A percentile compares a stretch with the other conserved stretches of the same genome.
These are phyloP conservation scores for Eucalyptus marginata DNA, from an alignment of 345 rosid species.

Conservation along the genomic window DNA sequence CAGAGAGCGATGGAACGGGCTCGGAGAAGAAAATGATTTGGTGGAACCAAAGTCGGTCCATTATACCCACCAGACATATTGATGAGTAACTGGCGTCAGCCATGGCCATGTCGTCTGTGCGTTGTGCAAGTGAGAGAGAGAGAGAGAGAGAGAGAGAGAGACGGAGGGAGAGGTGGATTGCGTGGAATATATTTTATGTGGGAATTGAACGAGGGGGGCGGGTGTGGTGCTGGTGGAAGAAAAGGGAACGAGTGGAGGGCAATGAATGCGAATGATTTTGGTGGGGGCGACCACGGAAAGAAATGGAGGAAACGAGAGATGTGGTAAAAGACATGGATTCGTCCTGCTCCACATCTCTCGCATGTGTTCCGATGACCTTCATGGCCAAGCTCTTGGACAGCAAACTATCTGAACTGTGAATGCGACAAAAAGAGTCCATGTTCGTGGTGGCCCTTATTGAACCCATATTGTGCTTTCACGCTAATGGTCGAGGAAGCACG, in stretches of 20 bases:
- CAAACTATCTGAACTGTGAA: background rate
- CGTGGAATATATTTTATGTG: background rate
- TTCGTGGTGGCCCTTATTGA: background rate
- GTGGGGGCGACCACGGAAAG: slow-evolving; percentile 8
- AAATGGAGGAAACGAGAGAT: slow-evolving; percentile 19
- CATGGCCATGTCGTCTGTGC: slow-evolving; percentile 24
- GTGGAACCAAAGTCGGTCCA: slow-evolving; percentile 68
- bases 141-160: background rate
- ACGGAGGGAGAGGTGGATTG: background rate
- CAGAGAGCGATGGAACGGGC: background rate
- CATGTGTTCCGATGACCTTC: background rate
- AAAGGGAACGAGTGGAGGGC: background rate
- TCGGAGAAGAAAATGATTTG: slow-evolving; percentile 23
- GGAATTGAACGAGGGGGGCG: background rate
- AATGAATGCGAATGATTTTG: background rate
- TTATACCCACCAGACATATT: slow-evolving; percentile 15
- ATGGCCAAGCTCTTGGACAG: background rate
- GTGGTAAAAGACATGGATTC: slow-evolving; percentile 34
- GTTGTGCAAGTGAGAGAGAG: background rate
- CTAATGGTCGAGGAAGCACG: background rate
- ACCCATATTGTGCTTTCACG: background rate
- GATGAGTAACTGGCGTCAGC: slow-evolving; percentile 8
- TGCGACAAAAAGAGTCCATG: background rate
- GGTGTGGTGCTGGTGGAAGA: slow-evolving; percentile 3
- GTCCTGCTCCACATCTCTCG: background rate